Evolutionary conservation across 257 asterid species (phyloP), one percentile per base, ranked within the genome.

Genomic region (Plantago elongata): DNA sequence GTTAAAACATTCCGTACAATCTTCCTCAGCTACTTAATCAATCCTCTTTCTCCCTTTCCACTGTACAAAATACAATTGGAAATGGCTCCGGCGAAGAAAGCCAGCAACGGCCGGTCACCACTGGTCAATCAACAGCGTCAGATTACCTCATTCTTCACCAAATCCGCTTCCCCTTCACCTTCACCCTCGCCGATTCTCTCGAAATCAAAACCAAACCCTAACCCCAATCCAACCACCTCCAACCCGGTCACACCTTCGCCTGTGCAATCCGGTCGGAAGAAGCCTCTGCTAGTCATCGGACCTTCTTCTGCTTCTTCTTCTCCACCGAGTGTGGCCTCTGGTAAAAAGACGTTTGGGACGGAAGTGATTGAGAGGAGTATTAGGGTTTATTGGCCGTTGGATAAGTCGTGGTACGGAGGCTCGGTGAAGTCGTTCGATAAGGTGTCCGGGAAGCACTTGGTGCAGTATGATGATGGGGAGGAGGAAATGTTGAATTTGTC

Each of bases 61-160:
- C 27, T 22, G 27, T 22, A 22, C 1, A 22, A 34, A 34, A 6
- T 34, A 34, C 40, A 34, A 1, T 34, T 6, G 40, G 40, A 6
- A 40, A 79, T 81, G 87, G 74, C 75, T 9, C 55, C 95, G 50
- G 62, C 81, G 60, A 85, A 84, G 18, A 83, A 78, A 42, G 1
- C 81, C 44, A 86, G 80, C 78, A 92, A 89, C 67, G 99, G 99
- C 38, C 81, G 96, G 27, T 92, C 99, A 18, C 96, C 99, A 16
- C 66, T 84, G 45, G 95, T 92, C 55, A 89, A 84, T 78, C 93
- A 76, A 54, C 95, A 87, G 84, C 74, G 87, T 27, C 95, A 86
- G 65, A 92, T 92, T 65, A 92, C 99, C 11, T 63, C 88, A 38
- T 92, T 92, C 78, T 92, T 92, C 78, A n/a, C 79, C 67, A 90